Evolutionary conservation across 2,329 filamentous ascomycete species (phyloP), one percentile per base, ranked within the genome.

Genomic region (Sporothrix phasma): DNA sequence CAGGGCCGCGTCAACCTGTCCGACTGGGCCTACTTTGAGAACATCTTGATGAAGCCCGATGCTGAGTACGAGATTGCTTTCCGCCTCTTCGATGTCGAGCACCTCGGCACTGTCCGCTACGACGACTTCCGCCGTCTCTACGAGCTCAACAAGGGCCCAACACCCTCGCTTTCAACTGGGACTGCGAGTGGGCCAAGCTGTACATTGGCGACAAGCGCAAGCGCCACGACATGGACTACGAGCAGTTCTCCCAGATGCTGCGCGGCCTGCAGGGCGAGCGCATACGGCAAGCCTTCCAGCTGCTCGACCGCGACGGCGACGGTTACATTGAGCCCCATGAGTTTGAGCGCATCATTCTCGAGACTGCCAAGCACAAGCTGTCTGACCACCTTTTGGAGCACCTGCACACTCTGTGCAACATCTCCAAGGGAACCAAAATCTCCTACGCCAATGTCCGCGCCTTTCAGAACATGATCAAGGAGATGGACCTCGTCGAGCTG

Each of bases 31-130:
- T 88, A 89, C 68, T 99, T 97, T 76, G 90, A 97, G 78, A 95
- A 96, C 79, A 84, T 99, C 68, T 86, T 99, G 65, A 82, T 83
- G 70, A 97, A 97, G 78, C 89, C 94, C 67, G 94, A 97, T 73
- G 94, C 94, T 75, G 94, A 99, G 79, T 99, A 99, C 78, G 92
- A 97, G 76, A 96, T 99, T 71, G 93, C 94, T 17, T 99, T 97
- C 79, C 90, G 94, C 71, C 84, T 99, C 63, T 99, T 99, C 77
- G 93, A 97, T 73, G 83, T 90, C 70, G 87, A 93, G 61, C 85
- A 89, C 67, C 89, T 86, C 22, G 94, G 94, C 66, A 84, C 84
- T 58, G 91, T 99, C 72, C 93, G 92, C 74, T 96, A 93, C 73
- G 89, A 96, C 45, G 86, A 92, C 71, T 92, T 99, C 77, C 86